Conservation (phyloP, 208 protist genomes). For the Leishmania turanica region DNA sequence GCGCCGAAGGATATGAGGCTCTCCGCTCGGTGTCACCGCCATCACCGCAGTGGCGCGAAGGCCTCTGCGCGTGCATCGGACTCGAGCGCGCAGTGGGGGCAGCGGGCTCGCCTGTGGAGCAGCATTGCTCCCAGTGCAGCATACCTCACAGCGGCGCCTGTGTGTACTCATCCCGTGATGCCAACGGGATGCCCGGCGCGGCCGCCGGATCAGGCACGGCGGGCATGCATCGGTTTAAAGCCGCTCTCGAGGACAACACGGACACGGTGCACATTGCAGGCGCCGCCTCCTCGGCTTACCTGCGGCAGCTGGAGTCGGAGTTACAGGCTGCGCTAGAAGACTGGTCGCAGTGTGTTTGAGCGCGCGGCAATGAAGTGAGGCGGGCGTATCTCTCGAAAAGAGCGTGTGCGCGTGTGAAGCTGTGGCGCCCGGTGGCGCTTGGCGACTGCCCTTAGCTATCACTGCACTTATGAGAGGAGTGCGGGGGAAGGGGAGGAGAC, state of each 20-base stretch:
- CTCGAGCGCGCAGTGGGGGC: neutral
- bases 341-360: constrained; percentile 21
- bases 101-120: neutral
- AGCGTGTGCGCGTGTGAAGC: neutral
- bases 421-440: neutral
- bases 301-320: constrained; percentile 36
- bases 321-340: constrained; percentile 30
- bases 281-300: constrained; percentile 21
- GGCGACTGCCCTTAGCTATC: neutral
- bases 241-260: neutral
- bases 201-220: neutral
- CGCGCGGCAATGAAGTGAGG: neutral
- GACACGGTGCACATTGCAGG: constrained; percentile 17
- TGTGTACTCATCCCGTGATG: neutral
- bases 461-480: neutral
- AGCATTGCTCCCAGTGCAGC: neutral
- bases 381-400: neutral
- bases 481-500: neutral
- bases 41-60: neutral
- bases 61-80: neutral
- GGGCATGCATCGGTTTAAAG: neutral
- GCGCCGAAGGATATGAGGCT: neutral
- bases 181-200: neutral
- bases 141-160: neutral
- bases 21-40: neutral